Evolutionary conservation across 108 stramenopile species (phyloP), one percentile per base, ranked within the genome.

Genomic region (Stephanodiscus triporus): DNA sequence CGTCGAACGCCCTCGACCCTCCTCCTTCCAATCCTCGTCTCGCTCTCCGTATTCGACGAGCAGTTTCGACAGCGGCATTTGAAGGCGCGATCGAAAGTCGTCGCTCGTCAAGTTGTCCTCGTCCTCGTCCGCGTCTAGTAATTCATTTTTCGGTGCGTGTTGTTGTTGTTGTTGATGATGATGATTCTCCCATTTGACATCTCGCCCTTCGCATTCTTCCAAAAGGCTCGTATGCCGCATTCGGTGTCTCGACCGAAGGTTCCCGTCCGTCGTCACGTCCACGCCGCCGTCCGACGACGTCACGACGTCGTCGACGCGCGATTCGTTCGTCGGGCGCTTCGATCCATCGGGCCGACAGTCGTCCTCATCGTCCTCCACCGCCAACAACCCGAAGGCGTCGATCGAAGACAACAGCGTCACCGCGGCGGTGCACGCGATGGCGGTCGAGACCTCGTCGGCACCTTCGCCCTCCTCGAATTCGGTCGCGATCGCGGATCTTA

Each of bases 21-120:
- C 55, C 26, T 81, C 66, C 63, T 85, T 83, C 86, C 85, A 95
- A 73, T 92, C 70, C 16, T 68, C 78, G 80, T 95, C 94, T 63
- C 82, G 75, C 61, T 91, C 80, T 45, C 94, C 94, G 62, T 90
- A 92, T 26, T 91, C 91, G 19, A 78, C 78, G 56, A 92, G 55
- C 26, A 95, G 62, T 6, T 87, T 83, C 17, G 81, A 67, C 49
- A 89, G 57, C 8, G 83, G 77, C 68, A 72, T 65, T 47, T 63
- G 45, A 20, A 65, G 50, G 20, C 74, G 70, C 48, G 64, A 62
- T 61, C 45, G 53, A 43, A 76, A 82, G 29, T 82, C 70, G 30
- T 54, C 38, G 53, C 66, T 61, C 23, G 27, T 55, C n/a, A 43
- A 11, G 10, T 30, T 27, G 10, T 34, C 29, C 61, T 49, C 7